These are phyloP conservation scores for Lactifluus volemus DNA, from an alignment of 768 basidiomycete species.

Conservation along the genomic window DNA sequence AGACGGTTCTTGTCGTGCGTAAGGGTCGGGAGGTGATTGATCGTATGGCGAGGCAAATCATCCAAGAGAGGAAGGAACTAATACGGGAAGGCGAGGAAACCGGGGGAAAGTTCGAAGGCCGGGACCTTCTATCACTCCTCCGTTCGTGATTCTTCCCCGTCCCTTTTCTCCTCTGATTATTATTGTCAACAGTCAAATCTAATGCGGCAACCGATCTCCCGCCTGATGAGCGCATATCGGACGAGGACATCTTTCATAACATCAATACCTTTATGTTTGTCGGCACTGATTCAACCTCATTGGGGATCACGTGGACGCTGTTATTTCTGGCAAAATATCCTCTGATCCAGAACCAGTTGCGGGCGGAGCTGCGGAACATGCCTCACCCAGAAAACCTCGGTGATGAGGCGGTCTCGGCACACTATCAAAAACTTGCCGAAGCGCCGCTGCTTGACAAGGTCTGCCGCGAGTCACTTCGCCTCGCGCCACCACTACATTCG, in stretches of 20 bases:
- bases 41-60: conserved; percentile 62
- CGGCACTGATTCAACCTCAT: conserved; percentile 80
- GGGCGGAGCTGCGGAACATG: conserved; percentile 52
- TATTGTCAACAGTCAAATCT: conserved; percentile 55
- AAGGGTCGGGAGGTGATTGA: conserved; percentile 55
- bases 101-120: conserved; percentile 44
- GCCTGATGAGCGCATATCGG: conserved; percentile 66
- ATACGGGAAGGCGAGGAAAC: conserved; percentile 50
- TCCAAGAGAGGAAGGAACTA: conserved; percentile 72
- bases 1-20: conserved; percentile 39
- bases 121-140: conserved; percentile 70
- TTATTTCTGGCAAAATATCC: conserved; percentile 62
- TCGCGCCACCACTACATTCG: conserved; percentile 75
- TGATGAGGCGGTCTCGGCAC: conserved; percentile 40
- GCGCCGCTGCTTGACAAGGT: conserved; percentile 73
- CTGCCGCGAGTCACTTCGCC: conserved; percentile 62
- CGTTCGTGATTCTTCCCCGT: conserved; percentile 38
- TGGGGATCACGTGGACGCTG: conserved; percentile 81
- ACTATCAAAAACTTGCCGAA: conserved; percentile 47
- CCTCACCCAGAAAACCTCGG: conserved; percentile 35
- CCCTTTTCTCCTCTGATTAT: not conserved
- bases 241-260: conserved; percentile 78
- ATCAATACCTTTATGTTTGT: conserved; percentile 89
- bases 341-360: conserved; percentile 58
- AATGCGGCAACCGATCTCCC: conserved; percentile 67